Percentiles rank a stretch among this genome's conserved stretches.
Evolutionary conservation across 306 rosid species (phyloP).

Genomic region (Spatholobus suberectus): DNA sequence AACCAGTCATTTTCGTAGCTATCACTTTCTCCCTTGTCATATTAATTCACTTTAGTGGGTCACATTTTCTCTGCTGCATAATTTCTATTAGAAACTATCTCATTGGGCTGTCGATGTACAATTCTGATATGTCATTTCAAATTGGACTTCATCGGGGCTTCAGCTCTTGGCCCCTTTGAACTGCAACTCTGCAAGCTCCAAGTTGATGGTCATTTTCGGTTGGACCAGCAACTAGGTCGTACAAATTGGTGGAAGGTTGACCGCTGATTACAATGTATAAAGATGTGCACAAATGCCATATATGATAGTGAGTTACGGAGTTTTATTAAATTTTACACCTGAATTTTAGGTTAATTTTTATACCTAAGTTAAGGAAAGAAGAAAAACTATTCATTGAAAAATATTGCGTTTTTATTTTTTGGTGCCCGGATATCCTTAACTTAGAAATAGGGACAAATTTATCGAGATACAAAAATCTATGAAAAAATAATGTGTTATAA

Average conservation of each 20-base stretch:
- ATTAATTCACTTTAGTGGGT: not conserved
- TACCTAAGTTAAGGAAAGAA: not conserved
- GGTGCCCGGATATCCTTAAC: too few species aligned
- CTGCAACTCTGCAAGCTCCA: not conserved
- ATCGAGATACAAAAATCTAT: too few species aligned
- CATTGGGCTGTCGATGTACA: not conserved
- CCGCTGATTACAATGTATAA: slow-evolving; percentile 13
- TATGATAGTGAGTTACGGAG: not conserved
- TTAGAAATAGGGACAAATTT: too few species aligned
- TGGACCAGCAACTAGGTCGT: not conserved
- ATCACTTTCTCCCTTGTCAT: slow-evolving; percentile 32
- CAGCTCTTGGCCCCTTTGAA: slow-evolving; percentile 41
- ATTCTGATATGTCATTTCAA: slow-evolving; percentile 40
- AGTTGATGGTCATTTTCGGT: not conserved
- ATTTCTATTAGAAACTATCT: not conserved
- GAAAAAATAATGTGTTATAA: too few species aligned
- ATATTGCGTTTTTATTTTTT: too few species aligned
- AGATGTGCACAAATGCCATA: not conserved
- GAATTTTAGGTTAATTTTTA: not conserved
- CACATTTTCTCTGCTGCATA: not conserved
- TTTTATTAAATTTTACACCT: not conserved
- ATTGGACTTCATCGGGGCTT: slow-evolving; percentile 25
- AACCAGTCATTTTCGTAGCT: not conserved
- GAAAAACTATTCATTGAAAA: not conserved
- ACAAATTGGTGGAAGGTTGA: slow-evolving; percentile 51